Percentiles rank a stretch among this genome's conserved stretches.
phyloP scores from a whole-genome alignment of 2,329 filamentous ascomycete species.

The Talaromyces sp. region DNA sequence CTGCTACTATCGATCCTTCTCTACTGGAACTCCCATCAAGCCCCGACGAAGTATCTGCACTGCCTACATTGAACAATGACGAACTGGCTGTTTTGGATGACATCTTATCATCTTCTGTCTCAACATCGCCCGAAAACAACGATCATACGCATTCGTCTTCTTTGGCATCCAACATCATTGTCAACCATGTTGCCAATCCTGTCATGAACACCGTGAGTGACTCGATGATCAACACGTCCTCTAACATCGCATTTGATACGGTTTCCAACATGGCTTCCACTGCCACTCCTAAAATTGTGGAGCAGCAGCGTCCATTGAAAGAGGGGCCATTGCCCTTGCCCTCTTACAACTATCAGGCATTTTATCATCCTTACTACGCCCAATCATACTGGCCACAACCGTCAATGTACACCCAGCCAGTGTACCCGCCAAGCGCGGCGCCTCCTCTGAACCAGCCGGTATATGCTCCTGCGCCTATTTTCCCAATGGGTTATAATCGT shows the following conservation, averaged over 20 bases:
- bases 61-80: neutral
- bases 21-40: neutral
- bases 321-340: neutral
- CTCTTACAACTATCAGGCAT: neutral
- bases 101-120: neutral
- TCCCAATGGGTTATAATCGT: neutral
- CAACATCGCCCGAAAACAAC: neutral
- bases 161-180: too few species aligned
- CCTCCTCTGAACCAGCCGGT: neutral
- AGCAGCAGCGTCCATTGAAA: too few species aligned
- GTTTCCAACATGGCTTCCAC: neutral
- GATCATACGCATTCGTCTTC: neutral
- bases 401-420: neutral
- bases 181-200: too few species aligned
- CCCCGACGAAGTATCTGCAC: neutral
- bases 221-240: too few species aligned
- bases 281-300: neutral
- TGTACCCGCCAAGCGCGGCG: neutral
- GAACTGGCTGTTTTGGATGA: too few species aligned
- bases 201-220: too few species aligned
- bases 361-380: neutral
- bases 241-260: too few species aligned
- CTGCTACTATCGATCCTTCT: neutral
- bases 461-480: neutral
- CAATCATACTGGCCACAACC: neutral